Conservation (phyloP, 2,329 filamentous ascomycete genomes). For the Colletotrichum lini region DNA sequence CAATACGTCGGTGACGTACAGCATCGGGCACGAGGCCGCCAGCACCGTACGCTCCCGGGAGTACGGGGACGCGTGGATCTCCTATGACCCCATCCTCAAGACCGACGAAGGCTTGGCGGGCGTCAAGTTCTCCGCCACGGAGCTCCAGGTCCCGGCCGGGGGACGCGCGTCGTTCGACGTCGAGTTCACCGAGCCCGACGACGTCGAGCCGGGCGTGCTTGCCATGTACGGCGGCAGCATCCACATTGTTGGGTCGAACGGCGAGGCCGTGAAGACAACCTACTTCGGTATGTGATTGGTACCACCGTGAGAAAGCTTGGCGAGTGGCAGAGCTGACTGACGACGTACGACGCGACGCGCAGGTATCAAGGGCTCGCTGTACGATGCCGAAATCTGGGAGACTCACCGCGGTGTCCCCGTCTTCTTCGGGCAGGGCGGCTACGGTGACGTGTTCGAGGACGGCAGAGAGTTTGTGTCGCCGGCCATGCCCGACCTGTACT, state of each 20-base stretch:
- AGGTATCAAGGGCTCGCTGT: too few relatives aligned
- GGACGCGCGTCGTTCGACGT: slow-evolving; percentile 61
- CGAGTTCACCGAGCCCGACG: slow-evolving; percentile 52
- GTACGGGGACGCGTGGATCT: slow-evolving; percentile 47
- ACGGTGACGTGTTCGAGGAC: slow-evolving; percentile 50
- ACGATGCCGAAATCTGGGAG: too few relatives aligned
- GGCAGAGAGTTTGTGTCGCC: neutral
- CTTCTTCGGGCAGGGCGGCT: too few relatives aligned
- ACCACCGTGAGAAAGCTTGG: too few relatives aligned
- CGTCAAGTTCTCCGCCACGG: slow-evolving; percentile 57
- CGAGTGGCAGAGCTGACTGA: too few relatives aligned
- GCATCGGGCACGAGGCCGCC: slow-evolving; percentile 64
- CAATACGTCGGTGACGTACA: slow-evolving; percentile 63
- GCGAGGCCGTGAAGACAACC: slow-evolving; percentile 45
- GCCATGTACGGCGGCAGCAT: slow-evolving; percentile 48
- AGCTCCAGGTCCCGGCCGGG: slow-evolving; percentile 58
- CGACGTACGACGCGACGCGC: too few relatives aligned
- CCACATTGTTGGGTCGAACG: slow-evolving; percentile 45
- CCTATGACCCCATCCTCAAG: slow-evolving; percentile 53
- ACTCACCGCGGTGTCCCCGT: too few relatives aligned
- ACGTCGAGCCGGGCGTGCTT: slow-evolving; percentile 42
- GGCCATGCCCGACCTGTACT: slow-evolving; percentile 4
- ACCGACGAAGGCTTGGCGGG: slow-evolving; percentile 56
- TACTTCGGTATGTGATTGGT: slow-evolving; percentile 42
- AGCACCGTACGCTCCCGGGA: slow-evolving; percentile 60